Evolutionary conservation across 305 asterid genomes (phyloP).

Genomic region (Withania somnifera): DNA sequence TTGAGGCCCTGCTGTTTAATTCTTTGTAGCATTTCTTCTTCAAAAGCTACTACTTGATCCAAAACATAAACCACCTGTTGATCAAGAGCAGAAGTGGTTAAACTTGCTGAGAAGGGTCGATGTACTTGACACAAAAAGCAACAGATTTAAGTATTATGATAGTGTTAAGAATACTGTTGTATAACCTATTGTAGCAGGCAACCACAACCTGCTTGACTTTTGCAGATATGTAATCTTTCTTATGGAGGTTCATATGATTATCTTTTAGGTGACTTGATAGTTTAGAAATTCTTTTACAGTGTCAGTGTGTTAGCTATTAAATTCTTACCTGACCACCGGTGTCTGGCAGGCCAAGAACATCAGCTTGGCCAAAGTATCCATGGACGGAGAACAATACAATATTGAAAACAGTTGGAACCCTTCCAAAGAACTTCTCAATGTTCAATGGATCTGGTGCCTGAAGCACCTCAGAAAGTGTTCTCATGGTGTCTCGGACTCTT

Average conservation of each 20-base stretch:
- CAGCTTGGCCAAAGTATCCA: conserved; percentile 84
- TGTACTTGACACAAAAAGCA: neutral
- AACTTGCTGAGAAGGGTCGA: neutral
- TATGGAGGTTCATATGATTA: neutral
- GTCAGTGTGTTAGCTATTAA: neutral
- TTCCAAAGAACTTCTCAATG: conserved; percentile 51
- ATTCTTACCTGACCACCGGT: conserved; percentile 81
- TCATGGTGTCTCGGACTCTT: conserved; percentile 67
- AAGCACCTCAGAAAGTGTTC: conserved; percentile 57
- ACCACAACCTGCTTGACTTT: neutral
- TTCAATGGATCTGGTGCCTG: conserved; percentile 80
- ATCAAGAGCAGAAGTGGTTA: neutral
- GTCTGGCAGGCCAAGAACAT: conserved; percentile 93
- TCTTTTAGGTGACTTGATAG: neutral
- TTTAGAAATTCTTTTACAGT: neutral
- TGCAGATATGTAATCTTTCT: neutral
- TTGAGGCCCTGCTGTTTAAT: conserved; percentile 81
- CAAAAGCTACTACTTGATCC: conserved; percentile 90
- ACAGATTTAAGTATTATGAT: neutral
- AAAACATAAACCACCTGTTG: conserved; percentile 80
- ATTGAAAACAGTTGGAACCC: conserved; percentile 68
- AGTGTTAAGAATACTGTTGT: neutral
- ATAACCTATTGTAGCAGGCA: neutral
- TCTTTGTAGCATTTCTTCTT: conserved; percentile 71
- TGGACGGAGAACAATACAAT: conserved; percentile 73